A percentile compares a stretch with the other conserved stretches of the same genome.
phyloP scores from a whole-genome alignment of 345 rosid genomes.

The Citrus medica region DNA sequence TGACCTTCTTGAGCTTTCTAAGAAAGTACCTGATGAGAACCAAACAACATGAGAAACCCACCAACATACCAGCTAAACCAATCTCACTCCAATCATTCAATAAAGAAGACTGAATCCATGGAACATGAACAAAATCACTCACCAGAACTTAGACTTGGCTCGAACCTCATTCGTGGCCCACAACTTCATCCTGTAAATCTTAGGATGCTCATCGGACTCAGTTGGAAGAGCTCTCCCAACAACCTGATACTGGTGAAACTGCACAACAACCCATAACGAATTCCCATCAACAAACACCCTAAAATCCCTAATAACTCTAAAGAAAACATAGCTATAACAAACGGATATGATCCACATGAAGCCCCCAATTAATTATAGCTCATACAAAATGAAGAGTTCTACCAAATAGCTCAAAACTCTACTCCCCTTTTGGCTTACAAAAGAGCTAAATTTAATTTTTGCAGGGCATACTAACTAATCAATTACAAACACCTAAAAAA shows the following conservation, averaged over 20 bases:
- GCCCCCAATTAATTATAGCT: neutral
- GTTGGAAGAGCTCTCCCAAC: slow-evolving; percentile 49
- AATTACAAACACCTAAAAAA: neutral
- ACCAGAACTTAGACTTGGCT: slow-evolving; percentile 53
- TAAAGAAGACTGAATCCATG: neutral
- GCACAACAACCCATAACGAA: neutral
- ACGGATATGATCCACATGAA: neutral
- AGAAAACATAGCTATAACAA: neutral
- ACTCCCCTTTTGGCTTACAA: neutral
- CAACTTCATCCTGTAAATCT: slow-evolving; percentile 48
- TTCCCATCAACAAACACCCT: neutral
- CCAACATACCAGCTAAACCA: neutral
- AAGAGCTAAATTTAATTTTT: neutral
- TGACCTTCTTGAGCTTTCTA: slow-evolving; percentile 22
- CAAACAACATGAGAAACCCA: neutral
- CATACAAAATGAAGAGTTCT: neutral
- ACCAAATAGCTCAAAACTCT: neutral
- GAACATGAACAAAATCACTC: neutral
- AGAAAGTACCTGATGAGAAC: slow-evolving; percentile 12
- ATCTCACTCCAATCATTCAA: neutral
- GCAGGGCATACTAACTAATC: neutral
- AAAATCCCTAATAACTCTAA: neutral
- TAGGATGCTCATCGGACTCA: slow-evolving; percentile 36
- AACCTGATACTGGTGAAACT: slow-evolving; percentile 52
- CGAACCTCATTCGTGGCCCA: slow-evolving; percentile 55